Evolutionary conservation across 2,329 filamentous ascomycete species (phyloP).

Genomic region (Fusarium napiforme): DNA sequence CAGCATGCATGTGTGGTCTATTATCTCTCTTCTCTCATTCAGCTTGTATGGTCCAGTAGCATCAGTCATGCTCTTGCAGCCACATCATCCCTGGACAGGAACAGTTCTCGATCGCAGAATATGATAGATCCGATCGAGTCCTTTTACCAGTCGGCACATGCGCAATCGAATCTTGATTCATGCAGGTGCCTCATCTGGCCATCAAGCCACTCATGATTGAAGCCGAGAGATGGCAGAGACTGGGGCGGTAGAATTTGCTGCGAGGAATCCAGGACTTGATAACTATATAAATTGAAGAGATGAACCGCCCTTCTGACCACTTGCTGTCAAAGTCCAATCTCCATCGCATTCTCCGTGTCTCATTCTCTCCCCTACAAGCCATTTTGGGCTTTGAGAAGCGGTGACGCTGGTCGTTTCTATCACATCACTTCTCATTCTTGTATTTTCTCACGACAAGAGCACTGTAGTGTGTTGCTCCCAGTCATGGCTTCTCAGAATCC

Average conservation of each 20-base stretch:
- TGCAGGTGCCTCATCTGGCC: background rate
- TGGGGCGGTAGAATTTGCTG: background rate
- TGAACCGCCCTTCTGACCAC: too few species aligned
- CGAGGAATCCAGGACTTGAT: background rate
- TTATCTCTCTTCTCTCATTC: background rate
- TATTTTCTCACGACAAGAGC: background rate
- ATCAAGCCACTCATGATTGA: background rate
- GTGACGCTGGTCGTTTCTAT: background rate
- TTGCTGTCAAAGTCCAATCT: background rate
- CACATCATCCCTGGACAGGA: background rate
- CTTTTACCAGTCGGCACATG: background rate
- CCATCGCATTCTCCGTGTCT: background rate
- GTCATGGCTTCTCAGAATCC: background rate
- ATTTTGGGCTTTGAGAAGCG: conserved; percentile 18
- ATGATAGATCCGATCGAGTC: background rate
- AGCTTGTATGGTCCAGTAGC: background rate
- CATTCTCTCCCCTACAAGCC: background rate
- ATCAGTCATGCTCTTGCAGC: background rate
- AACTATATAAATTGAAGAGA: background rate
- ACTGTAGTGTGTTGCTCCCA: background rate
- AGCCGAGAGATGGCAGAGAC: background rate
- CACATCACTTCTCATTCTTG: background rate
- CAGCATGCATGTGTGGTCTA: background rate
- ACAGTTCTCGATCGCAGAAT: background rate
- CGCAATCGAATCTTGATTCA: background rate